These are phyloP conservation scores for Salix udensis DNA, from an alignment of 345 rosid genomes.

Conservation along the genomic window DNA sequence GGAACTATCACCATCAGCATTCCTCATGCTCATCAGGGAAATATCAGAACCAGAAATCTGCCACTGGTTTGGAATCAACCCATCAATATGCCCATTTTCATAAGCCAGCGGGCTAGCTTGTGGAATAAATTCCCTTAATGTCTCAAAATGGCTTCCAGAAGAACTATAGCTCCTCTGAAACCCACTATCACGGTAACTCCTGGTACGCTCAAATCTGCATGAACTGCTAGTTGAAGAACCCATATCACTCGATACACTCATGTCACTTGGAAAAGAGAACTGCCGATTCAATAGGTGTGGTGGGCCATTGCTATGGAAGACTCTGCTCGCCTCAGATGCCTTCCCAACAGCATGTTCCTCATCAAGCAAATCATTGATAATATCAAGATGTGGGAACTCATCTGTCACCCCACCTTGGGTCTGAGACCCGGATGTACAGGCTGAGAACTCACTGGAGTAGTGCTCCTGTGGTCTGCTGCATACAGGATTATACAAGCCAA, in stretches of 20 bases:
- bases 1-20: constrained; percentile 44
- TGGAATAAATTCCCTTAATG: constrained; percentile 44
- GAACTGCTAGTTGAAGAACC: constrained; percentile 38
- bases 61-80: constrained; percentile 54
- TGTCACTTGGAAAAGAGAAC: constrained; percentile 47
- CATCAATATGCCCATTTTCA: constrained; percentile 57
- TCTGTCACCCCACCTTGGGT: constrained; percentile 49
- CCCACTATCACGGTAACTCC: constrained; percentile 52
- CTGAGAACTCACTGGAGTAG: constrained; percentile 31
- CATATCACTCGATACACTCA: constrained; percentile 39
- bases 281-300: constrained; percentile 52
- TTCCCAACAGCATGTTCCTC: constrained; percentile 57
- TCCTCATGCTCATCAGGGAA: constrained; percentile 54
- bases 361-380: constrained; percentile 87
- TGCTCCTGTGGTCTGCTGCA: constrained; percentile 32
- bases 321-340: constrained; percentile 27
- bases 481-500: constrained; percentile 30
- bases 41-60: constrained; percentile 54
- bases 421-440: constrained; percentile 51
- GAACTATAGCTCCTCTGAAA: constrained; percentile 45
- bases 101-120: constrained; percentile 42
- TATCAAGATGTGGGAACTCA: constrained; percentile 91
- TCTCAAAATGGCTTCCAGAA: constrained; percentile 38
- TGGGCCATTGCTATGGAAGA: constrained; percentile 37
- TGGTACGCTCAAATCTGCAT: constrained; percentile 53